phyloP scores from a whole-genome alignment of 805 yeast species.

The Tetrapisispora fleetii region DNA sequence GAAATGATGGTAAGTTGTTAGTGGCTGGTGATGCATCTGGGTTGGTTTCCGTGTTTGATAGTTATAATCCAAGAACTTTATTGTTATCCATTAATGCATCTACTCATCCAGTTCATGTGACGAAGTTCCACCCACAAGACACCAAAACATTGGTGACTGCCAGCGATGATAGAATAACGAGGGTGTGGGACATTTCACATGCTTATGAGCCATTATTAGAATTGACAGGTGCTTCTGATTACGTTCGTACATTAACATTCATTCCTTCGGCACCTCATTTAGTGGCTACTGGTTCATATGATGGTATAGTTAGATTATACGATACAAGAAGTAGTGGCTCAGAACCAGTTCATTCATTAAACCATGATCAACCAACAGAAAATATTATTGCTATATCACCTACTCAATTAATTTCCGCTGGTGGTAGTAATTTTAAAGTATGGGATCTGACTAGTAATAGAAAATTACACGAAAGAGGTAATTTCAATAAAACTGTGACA shows the following conservation, averaged over 20 bases:
- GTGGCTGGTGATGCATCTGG: slow-evolving; percentile 97
- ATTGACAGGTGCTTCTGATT: slow-evolving; percentile 73
- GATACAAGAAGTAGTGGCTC: slow-evolving; percentile 55
- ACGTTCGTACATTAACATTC: slow-evolving; percentile 72
- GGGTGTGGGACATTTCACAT: slow-evolving; percentile 81
- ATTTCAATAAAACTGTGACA: slow-evolving; percentile 91
- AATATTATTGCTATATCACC: slow-evolving; percentile 69
- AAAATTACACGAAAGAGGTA: slow-evolving; percentile 57
- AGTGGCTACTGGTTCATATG: slow-evolving; percentile 90
- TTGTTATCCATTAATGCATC: slow-evolving; percentile 77
- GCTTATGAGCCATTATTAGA: slow-evolving; percentile 62
- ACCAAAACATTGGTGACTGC: slow-evolving; percentile 61
- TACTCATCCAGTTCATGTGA: slow-evolving; percentile 82
- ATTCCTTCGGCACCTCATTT: slow-evolving; percentile 68
- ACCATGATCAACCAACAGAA: slow-evolving; percentile 79
- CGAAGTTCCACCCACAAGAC: slow-evolving; percentile 76
- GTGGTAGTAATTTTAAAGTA: slow-evolving; percentile 72
- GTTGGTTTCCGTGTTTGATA: slow-evolving; percentile 80
- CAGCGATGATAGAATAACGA: slow-evolving; percentile 79
- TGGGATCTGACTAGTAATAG: slow-evolving; percentile 85
- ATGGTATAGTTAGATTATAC: slow-evolving; percentile 72
- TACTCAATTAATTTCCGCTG: slow-evolving; percentile 63
- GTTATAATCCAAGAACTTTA: slow-evolving; percentile 66
- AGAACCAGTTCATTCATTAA: slow-evolving; percentile 50
- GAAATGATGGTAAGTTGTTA: slow-evolving; percentile 78